Percentiles rank a stretch among this genome's conserved stretches.
These are phyloP conservation scores for Suillus occidentalis DNA, from an alignment of 768 basidiomycete species.

Conservation along the genomic window DNA sequence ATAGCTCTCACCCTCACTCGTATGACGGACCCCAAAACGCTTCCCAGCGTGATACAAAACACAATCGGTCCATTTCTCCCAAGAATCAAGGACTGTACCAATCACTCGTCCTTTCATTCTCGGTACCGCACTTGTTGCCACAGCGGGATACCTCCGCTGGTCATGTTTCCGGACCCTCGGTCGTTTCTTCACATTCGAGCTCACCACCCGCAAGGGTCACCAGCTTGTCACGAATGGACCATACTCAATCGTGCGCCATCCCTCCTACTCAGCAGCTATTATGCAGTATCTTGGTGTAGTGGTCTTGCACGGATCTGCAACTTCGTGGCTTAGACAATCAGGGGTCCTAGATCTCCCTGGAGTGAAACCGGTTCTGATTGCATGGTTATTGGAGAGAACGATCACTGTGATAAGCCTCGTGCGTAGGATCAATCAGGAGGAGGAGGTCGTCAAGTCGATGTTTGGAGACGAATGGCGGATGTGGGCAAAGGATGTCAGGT, in stretches of 20 bases:
- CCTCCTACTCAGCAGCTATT: slow-evolving; percentile 24
- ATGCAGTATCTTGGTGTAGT: slow-evolving; percentile 11
- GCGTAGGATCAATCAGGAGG: slow-evolving; percentile 24
- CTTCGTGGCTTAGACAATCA: slow-evolving; percentile 18
- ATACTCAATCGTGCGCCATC: slow-evolving; percentile 31
- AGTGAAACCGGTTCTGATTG: neutral
- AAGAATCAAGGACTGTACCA: neutral
- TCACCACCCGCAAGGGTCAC: slow-evolving; percentile 24
- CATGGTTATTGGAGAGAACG: neutral
- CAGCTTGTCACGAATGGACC: slow-evolving; percentile 30
- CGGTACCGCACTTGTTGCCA: slow-evolving; percentile 18
- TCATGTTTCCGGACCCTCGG: slow-evolving; percentile 28
- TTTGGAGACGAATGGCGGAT: slow-evolving; percentile 36
- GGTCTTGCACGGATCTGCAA: slow-evolving; percentile 5
- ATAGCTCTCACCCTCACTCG: neutral
- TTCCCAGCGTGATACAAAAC: slow-evolving; percentile 2
- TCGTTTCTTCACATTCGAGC: slow-evolving; percentile 29
- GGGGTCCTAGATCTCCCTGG: slow-evolving; percentile 12
- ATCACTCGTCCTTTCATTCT: slow-evolving; percentile 17
- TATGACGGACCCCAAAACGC: neutral
- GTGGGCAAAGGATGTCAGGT: slow-evolving; percentile 32
- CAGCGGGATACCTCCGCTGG: slow-evolving; percentile 24
- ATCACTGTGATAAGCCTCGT: slow-evolving; percentile 7
- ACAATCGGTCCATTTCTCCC: slow-evolving; percentile 2
- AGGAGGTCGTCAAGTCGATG: slow-evolving; percentile 27